A percentile compares a stretch with the other conserved stretches of the same genome.
Evolutionary conservation across 2,329 filamentous ascomycete genomes (phyloP).

Genomic region (Didymella keratinophila): DNA sequence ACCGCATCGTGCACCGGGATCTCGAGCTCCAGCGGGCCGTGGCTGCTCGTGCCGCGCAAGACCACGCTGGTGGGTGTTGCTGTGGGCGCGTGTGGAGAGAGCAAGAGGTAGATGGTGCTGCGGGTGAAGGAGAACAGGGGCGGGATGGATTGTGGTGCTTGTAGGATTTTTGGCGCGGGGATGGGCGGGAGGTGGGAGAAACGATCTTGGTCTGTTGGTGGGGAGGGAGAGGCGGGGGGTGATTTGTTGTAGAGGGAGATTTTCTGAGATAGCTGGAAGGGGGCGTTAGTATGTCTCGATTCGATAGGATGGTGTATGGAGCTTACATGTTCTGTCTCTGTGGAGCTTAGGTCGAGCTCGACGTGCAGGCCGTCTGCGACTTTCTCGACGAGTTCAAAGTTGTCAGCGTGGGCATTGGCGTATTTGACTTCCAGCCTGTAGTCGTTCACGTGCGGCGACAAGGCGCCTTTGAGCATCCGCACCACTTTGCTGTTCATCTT

Average conservation of each 20-base stretch:
- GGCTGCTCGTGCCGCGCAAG: slow-evolving; percentile 63
- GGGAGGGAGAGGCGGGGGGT: slow-evolving; percentile 12
- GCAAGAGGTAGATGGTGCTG: slow-evolving; percentile 70
- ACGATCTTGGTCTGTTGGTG: slow-evolving; percentile 32
- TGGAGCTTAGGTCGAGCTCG: slow-evolving; percentile 36
- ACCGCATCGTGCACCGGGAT: slow-evolving; percentile 66
- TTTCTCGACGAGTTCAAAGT: slow-evolving; percentile 70
- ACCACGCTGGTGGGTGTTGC: slow-evolving; percentile 63
- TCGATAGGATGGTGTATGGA: too few relatives aligned
- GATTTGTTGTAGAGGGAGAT: slow-evolving; percentile 10
- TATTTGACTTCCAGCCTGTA: slow-evolving; percentile 72
- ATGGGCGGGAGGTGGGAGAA: slow-evolving; percentile 64
- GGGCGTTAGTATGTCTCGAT: not conserved
- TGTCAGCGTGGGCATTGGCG: slow-evolving; percentile 53
- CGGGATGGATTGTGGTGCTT: slow-evolving; percentile 70
- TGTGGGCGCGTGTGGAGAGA: slow-evolving; percentile 61
- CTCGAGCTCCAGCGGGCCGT: slow-evolving; percentile 68
- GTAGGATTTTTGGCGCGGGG: slow-evolving; percentile 64
- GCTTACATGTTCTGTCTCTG: slow-evolving; percentile 13
- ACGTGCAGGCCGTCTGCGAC: slow-evolving; percentile 60
- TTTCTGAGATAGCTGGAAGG: slow-evolving; percentile 32
- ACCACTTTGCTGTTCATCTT: slow-evolving; percentile 74
- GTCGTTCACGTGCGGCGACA: slow-evolving; percentile 71
- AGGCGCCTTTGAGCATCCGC: slow-evolving; percentile 75
- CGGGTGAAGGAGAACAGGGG: slow-evolving; percentile 72